phyloP scores from a whole-genome alignment of 306 rosid genomes.

The Prunus padus region DNA sequence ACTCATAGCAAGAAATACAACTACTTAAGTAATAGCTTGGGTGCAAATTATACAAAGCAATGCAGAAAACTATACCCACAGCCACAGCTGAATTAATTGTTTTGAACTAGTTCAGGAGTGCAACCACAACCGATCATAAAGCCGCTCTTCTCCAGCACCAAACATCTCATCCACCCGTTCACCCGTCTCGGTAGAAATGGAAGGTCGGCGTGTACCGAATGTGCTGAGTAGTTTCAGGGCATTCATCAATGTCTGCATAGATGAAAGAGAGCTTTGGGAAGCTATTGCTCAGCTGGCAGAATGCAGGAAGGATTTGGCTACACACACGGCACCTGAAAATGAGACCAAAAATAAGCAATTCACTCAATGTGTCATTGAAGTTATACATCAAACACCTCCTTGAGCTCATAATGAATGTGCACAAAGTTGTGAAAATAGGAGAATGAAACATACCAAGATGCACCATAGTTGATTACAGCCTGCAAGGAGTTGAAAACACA shows the following conservation, averaged over 20 bases:
- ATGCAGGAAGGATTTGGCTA: constrained; percentile 72
- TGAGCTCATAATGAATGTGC: constrained; percentile 17
- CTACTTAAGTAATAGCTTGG: no score
- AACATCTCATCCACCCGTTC: constrained; percentile 76
- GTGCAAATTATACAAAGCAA: neutral
- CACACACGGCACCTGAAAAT: constrained; percentile 78
- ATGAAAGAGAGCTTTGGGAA: constrained; percentile 70
- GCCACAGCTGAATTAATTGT: neutral
- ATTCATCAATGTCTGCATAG: constrained; percentile 83
- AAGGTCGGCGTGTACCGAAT: constrained; percentile 85
- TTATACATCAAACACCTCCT: constrained; percentile 33
- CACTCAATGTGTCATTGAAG: neutral
- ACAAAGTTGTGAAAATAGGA: neutral
- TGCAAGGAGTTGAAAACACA: constrained; percentile 34
- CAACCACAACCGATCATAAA: constrained; percentile 59
- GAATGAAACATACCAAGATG: constrained; percentile 60
- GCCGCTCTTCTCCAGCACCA: constrained; percentile 60
- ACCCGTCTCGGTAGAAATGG: constrained; percentile 67
- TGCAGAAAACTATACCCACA: neutral
- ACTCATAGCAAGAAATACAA: no score
- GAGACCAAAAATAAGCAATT: neutral
- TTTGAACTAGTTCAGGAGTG: constrained; percentile 33
- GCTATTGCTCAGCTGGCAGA: constrained; percentile 63
- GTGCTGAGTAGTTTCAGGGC: constrained; percentile 83
- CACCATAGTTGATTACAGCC: constrained; percentile 93